Percentiles rank a stretch among this genome's conserved stretches.
Evolutionary conservation across 768 basidiomycete species (phyloP).

Genomic region (Pleurotus platypus): DNA sequence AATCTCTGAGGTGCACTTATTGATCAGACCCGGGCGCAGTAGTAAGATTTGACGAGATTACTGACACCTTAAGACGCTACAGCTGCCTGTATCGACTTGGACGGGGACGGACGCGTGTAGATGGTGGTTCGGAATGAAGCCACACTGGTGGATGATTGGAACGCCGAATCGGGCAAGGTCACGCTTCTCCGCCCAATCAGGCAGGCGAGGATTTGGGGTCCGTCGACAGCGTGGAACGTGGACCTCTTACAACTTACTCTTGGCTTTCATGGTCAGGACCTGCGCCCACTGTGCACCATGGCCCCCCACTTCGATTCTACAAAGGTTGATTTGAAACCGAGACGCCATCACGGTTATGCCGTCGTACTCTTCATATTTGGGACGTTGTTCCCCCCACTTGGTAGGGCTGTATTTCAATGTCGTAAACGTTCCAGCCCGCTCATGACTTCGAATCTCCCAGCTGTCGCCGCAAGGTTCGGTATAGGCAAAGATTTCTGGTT

Average conservation of each 20-base stretch:
- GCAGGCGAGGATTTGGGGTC: no score
- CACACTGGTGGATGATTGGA: not conserved
- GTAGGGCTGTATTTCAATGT: conserved; percentile 35
- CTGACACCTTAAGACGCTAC: not conserved
- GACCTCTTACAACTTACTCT: not conserved
- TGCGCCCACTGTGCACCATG: conserved; percentile 10
- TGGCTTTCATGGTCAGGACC: not conserved
- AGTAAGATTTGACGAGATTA: not conserved
- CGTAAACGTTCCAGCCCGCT: no score
- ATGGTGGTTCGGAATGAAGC: conserved; percentile 1
- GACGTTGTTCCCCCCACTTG: conserved; percentile 88
- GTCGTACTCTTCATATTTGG: conserved; percentile 83
- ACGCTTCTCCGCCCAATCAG: not conserved
- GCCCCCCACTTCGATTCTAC: conserved; percentile 30
- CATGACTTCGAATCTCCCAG: conserved; percentile 33
- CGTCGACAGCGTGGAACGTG: no score
- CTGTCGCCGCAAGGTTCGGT: conserved; percentile 91
- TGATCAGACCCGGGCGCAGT: no score
- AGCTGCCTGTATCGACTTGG: not conserved
- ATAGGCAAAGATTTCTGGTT: conserved; percentile 90
- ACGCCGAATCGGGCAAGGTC: not conserved
- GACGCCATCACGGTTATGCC: conserved; percentile 76
- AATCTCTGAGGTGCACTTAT: no score
- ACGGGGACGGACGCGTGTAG: not conserved
- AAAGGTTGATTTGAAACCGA: conserved; percentile 64